Conservation (phyloP, 2,329 filamentous ascomycete genomes). For the Cephalotrichum gorgonifer region DNA sequence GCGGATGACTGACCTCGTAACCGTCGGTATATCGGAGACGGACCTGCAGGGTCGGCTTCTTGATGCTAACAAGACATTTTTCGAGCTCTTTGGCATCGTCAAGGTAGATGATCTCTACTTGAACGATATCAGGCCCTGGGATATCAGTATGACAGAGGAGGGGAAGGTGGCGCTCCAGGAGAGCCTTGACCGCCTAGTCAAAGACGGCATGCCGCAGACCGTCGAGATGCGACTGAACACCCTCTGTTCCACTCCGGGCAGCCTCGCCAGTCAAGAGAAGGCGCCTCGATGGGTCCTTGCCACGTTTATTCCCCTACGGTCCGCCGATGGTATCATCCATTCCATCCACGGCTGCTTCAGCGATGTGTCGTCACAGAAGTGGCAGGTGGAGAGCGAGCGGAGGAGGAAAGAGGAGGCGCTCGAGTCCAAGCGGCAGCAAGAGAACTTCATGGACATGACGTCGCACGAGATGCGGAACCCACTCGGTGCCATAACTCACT, state of each 20-base stretch:
- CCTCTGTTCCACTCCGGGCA: slow-evolving; percentile 34
- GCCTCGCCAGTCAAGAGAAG: slow-evolving; percentile 28
- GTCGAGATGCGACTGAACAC: slow-evolving; percentile 38
- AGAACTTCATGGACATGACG: slow-evolving; percentile 72
- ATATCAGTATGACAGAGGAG: slow-evolving; percentile 31
- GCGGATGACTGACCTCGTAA: slow-evolving; percentile 42
- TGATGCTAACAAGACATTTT: slow-evolving; percentile 42
- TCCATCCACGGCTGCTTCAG: slow-evolving; percentile 36
- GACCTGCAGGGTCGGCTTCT: slow-evolving; percentile 36
- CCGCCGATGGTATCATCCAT: slow-evolving; percentile 32
- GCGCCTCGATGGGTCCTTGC: slow-evolving; percentile 37
- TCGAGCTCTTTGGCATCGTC: slow-evolving; percentile 38
- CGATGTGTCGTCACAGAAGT: slow-evolving; percentile 38
- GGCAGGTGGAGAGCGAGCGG: slow-evolving; percentile 39
- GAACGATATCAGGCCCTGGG: slow-evolving; percentile 30
- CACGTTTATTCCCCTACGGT: slow-evolving; percentile 39
- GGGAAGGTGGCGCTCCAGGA: slow-evolving; percentile 28
- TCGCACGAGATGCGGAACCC: slow-evolving; percentile 67
- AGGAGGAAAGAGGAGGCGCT: slow-evolving; percentile 44
- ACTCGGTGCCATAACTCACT: slow-evolving; percentile 62
- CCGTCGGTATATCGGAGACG: slow-evolving; percentile 45
- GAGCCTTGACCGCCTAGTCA: slow-evolving; percentile 26
- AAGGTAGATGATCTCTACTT: slow-evolving; percentile 26
- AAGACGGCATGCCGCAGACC: slow-evolving; percentile 30
- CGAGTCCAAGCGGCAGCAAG: slow-evolving; percentile 57